Evolutionary conservation across 1,284 basidiomycete genomes (phyloP), one percentile per base, ranked within the genome.

Genomic region (Ceratobasidium sp.): DNA sequence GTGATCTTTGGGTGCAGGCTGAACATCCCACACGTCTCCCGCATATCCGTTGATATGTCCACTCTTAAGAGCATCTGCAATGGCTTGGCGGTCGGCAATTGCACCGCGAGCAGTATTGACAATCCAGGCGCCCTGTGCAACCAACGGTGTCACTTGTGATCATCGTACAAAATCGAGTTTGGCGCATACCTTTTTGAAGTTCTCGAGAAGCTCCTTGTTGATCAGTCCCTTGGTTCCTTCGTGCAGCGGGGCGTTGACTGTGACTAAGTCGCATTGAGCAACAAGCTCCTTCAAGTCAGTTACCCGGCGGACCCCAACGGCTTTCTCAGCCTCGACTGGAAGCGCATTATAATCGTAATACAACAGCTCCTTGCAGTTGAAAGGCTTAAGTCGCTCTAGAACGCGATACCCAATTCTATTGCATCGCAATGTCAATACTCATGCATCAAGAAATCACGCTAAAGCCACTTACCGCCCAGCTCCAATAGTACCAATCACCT

Each of bases 51-150:
- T 83, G 76, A 97, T 83, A 65, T 94, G 93, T 17, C 96, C 96
- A 71, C 88, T 90, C 84, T 90, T 88, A 78, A 98, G 84, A 13
- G 96, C 95, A 0, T 85, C 90, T 7, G 91, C 90, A 77, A 98
- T 91, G 61, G 91, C 95, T 79, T 94, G 88, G 79, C 91, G 91
- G 85, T 95, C 92, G 83, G 92, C 94, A 82, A 98, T 96, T 66
- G 96, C 96, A 63, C 96, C 96, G 81, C 95, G 94, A 56, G 96
- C 96, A 39, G 95, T 97, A 89, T 97, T 97, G 82, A 97, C 90
- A 80, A 97, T 89, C 92, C 93, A 96, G 26, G 93, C 89, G 64
- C 91, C 91, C 66, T 69, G 28, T 42, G 10, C 8, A 39, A 13
- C 17, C 11, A 31, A 60, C 31, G 3, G 7, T n/a, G 11, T 60